A percentile compares a stretch with the other conserved stretches of the same genome.
Evolutionary conservation across 345 rosid species (phyloP).

Genomic region (Dipteronia dyeriana): DNA sequence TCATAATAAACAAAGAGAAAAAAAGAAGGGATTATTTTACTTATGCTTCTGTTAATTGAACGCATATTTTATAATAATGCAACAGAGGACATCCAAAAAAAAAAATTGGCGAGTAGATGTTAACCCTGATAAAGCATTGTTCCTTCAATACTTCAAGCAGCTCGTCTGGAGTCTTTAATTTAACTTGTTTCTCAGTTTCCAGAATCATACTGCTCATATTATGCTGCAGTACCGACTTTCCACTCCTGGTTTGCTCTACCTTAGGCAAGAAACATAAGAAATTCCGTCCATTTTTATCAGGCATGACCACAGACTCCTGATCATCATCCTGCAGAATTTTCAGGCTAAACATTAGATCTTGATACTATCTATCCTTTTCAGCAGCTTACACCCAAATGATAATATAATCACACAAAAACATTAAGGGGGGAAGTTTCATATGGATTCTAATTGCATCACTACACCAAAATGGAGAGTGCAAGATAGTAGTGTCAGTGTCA

Average conservation of each 20-base stretch:
- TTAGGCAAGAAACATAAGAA: slow-evolving; percentile 79
- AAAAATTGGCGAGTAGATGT: slow-evolving; percentile 18
- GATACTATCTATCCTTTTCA: slow-evolving; percentile 7
- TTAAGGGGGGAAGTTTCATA: not conserved
- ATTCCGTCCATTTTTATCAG: slow-evolving; percentile 61
- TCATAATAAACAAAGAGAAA: not conserved
- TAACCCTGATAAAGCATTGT: slow-evolving; percentile 65
- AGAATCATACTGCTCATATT: slow-evolving; percentile 76
- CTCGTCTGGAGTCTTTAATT: slow-evolving; percentile 91
- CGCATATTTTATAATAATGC: not conserved
- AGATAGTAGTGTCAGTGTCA: not conserved
- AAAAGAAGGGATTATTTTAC: not conserved
- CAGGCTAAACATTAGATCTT: slow-evolving; percentile 6
- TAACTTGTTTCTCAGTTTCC: slow-evolving; percentile 68
- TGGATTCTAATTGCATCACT: not conserved
- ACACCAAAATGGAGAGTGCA: not conserved
- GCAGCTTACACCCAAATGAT: not conserved
- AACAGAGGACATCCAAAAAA: slow-evolving; percentile 2
- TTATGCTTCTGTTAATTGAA: not conserved
- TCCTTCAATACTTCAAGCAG: slow-evolving; percentile 67
- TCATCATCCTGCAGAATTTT: slow-evolving; percentile 60
- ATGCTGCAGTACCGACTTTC: slow-evolving; percentile 43
- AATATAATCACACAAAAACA: not conserved
- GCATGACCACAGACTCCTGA: slow-evolving; percentile 72
- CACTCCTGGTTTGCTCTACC: slow-evolving; percentile 61